Percentiles rank a stretch among this genome's conserved stretches.
Conservation (phyloP, 2,329 filamentous ascomycete species). For the Calonectria hongkongensis region DNA sequence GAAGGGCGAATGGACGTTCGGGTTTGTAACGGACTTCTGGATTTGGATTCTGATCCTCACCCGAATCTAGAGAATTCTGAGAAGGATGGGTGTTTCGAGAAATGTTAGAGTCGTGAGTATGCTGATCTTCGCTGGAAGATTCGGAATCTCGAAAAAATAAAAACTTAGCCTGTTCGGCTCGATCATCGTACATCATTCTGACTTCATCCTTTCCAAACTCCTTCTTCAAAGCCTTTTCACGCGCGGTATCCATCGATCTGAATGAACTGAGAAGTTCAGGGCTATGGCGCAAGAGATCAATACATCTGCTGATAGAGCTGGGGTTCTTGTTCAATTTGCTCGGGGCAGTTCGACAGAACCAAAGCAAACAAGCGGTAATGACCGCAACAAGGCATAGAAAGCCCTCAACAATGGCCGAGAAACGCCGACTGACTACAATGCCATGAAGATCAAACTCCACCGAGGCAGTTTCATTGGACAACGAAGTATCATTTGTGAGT, state of each 20-base stretch:
- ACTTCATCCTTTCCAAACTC: slow-evolving; percentile 43
- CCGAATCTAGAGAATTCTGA: not conserved
- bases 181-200: slow-evolving; percentile 28
- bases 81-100: not conserved
- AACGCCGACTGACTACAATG: slow-evolving; percentile 58
- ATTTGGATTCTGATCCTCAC: not conserved
- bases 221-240: slow-evolving; percentile 37
- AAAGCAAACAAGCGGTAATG: slow-evolving; percentile 49
- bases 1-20: slow-evolving; percentile 48
- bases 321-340: slow-evolving; percentile 54
- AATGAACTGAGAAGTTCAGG: slow-evolving; percentile 31
- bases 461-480: slow-evolving; percentile 29
- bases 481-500: slow-evolving; percentile 42
- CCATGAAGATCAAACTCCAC: slow-evolving; percentile 51
- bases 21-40: slow-evolving; percentile 53
- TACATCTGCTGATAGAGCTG: slow-evolving; percentile 49
- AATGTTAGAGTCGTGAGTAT: not conserved
- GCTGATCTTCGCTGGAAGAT: not conserved
- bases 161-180: not conserved
- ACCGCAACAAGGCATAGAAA: slow-evolving; percentile 51
- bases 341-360: not conserved
- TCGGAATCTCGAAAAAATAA: not conserved
- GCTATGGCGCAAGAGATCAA: slow-evolving; percentile 48
- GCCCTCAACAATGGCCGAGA: slow-evolving; percentile 57
- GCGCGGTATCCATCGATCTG: slow-evolving; percentile 29